Base-by-base conservation (phyloP, 2,329 filamentous ascomycete genomes). In the Diaporthe vaccinii region DNA sequence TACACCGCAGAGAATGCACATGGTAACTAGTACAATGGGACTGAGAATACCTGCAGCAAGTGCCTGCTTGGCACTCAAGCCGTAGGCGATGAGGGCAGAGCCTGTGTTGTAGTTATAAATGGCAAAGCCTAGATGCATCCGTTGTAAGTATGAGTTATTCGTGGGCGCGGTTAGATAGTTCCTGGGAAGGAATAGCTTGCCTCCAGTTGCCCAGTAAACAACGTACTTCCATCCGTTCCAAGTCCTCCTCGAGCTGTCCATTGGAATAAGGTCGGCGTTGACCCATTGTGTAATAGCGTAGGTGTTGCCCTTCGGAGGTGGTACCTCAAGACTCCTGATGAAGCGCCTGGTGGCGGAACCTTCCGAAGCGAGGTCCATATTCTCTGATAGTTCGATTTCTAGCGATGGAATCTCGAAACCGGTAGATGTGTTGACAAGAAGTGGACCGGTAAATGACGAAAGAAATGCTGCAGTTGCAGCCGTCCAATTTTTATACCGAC, bases 91-190 rank as follows among this genome's bases (percentile, higher is more conserved):
- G 25, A 74, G 28, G 15, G 72, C 72, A 9, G 72, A 74, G 49
- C 72, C 72, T 9, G 72, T 74, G 36, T 74, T 74, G 72, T 74
- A 74, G 51, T 74, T 74, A 36, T 74, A 74, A 8, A 74, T 74
- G 25, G 72, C 72, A 59, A 74, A 74, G 28, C 72, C 72, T 74
- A 12, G 5, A 28, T 41, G 46, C 10, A 25, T 25, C 3, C 28
- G 14, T 5, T 39, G 41, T 15, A n/a, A 39, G 49, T 39, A 31
- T 41, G 17, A 34, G 61, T 22, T 14, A 31, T 5, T n/a, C 28
- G 20, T 36, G 10, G 17, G 10, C 6, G 9, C 46, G 22, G 2
- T 53, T 7, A 15, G 17, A 25, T 36, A 15, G 20, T 14, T 20
- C 14, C 25, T 10, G 15, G 22, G 5, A 41, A 62, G 22, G 20